Percentiles rank a stretch among this genome's conserved stretches.
These are phyloP conservation scores for Metrosideros polymorpha DNA, from an alignment of 441 rosid genomes.

Conservation along the genomic window DNA sequence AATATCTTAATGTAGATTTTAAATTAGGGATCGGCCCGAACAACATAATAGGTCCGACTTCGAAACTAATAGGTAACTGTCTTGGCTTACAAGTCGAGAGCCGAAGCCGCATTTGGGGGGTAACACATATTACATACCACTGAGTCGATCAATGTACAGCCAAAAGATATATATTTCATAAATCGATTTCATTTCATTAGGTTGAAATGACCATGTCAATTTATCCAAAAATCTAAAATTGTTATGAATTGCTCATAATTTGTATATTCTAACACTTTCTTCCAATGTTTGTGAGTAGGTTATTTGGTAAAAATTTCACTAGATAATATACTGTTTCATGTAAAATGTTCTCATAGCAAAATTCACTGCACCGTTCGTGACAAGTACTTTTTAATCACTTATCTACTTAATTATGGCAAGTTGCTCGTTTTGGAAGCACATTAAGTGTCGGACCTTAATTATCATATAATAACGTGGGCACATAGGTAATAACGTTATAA, in stretches of 20 bases:
- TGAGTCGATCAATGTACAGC: neutral
- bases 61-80: neutral
- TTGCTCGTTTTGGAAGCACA: neutral
- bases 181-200: neutral
- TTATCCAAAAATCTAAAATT: neutral
- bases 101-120: neutral
- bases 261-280: neutral
- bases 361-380: neutral
- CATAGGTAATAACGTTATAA: neutral
- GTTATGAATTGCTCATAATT: neutral
- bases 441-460: neutral
- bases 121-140: neutral
- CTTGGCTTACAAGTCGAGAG: neutral
- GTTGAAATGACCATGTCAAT: neutral
- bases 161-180: too few relatives aligned
- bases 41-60: neutral
- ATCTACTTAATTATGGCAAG: neutral
- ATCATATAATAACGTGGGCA: neutral
- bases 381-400: neutral
- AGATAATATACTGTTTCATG: neutral
- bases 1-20: neutral
- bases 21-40: neutral
- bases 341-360: neutral
- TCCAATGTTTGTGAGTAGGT: neutral
- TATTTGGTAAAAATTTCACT: neutral